Evolutionary conservation across 1,139 yeast genomes (phyloP).

Genomic region (Blastobotrys indianensis): DNA sequence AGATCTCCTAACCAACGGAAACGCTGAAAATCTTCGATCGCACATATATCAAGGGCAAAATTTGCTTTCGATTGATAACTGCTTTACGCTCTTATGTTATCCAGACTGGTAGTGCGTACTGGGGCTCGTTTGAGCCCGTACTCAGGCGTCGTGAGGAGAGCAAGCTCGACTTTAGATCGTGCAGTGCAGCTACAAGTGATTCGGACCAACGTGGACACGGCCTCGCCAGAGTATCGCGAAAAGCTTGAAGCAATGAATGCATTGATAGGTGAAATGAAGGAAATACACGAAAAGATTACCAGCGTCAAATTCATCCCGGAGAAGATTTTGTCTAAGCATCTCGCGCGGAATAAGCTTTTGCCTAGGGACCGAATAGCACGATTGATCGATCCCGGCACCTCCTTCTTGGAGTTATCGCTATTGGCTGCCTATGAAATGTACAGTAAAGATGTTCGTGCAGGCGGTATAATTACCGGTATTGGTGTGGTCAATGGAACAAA

Average conservation of each 20-base stretch:
- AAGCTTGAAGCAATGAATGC: constrained; percentile 23
- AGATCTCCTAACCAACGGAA: too few species aligned
- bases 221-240: constrained; percentile 26
- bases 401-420: constrained; percentile 30
- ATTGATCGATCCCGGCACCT: constrained; percentile 33
- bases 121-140: too few species aligned
- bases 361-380: constrained; percentile 33
- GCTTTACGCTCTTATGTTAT: too few species aligned
- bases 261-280: constrained; percentile 19
- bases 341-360: constrained; percentile 30
- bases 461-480: constrained; percentile 34
- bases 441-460: constrained; percentile 31
- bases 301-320: constrained; percentile 27
- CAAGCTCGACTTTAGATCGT: constrained; percentile 2
- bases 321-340: constrained; percentile 35
- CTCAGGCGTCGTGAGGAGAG: too few species aligned
- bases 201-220: constrained; percentile 26
- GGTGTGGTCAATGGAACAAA: constrained; percentile 32
- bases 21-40: too few species aligned
- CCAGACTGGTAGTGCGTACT: too few species aligned
- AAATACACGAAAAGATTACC: constrained; percentile 23
- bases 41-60: too few species aligned
- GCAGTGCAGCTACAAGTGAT: constrained; percentile 22
- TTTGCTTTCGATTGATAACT: too few species aligned
- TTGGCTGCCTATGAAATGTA: constrained; percentile 33